These are phyloP conservation scores for Fragilaria radians DNA, from an alignment of 108 stramenopile species.

Conservation along the genomic window DNA sequence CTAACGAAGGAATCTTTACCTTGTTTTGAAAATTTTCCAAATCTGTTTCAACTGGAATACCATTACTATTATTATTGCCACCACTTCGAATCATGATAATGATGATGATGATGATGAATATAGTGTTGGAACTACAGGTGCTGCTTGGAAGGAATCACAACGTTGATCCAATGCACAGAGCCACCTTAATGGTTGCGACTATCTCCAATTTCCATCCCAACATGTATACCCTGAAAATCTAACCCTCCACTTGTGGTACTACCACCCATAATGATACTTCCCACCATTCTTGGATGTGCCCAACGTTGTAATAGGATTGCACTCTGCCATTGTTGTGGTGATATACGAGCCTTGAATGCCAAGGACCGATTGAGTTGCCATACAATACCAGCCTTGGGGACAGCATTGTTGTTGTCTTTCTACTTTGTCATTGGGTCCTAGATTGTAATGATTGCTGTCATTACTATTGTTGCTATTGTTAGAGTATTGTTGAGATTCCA, in stretches of 20 bases:
- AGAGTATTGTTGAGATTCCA: not conserved
- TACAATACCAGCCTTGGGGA: not conserved
- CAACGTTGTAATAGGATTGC: not conserved
- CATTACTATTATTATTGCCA: too few species aligned
- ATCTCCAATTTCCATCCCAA: not conserved
- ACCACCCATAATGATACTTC: not conserved
- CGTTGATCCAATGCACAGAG: too few species aligned
- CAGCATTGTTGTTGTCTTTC: not conserved
- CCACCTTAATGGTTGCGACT: too few species aligned
- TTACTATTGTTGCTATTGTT: not conserved
- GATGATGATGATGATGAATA: too few species aligned
- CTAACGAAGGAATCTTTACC: constrained; percentile 88
- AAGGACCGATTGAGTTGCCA: not conserved
- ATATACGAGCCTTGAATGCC: not conserved
- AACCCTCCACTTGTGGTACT: not conserved
- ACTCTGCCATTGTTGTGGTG: not conserved
- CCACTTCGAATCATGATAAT: too few species aligned
- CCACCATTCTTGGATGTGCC: not conserved
- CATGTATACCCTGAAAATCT: not conserved
- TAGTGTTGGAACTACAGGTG: too few species aligned
- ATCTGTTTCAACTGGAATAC: not conserved
- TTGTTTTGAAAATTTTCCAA: constrained; percentile 1
- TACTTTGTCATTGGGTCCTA: too few species aligned
- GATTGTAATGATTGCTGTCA: too few species aligned
- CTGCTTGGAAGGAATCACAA: too few species aligned